Conservation (phyloP, 805 yeast species). For the Huiozyma naganishii region DNA sequence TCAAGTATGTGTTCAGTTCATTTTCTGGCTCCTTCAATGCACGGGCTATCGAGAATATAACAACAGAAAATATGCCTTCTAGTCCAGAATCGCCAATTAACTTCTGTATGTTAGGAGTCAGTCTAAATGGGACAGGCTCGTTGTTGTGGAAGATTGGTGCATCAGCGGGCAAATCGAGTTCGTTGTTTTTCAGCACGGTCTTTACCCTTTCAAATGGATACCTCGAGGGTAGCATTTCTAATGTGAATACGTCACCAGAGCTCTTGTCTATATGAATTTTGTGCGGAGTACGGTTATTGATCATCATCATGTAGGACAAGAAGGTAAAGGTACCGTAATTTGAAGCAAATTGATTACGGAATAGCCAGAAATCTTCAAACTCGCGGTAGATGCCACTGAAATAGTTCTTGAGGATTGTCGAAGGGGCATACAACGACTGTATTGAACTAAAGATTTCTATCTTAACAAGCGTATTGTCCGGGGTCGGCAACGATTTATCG, state of each 20-base stretch:
- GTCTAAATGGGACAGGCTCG: slow-evolving; percentile 90
- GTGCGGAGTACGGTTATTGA: slow-evolving; percentile 86
- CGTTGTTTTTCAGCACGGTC: slow-evolving; percentile 28
- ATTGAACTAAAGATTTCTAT: slow-evolving; percentile 87
- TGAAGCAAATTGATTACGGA: slow-evolving; percentile 88
- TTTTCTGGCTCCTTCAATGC: slow-evolving; percentile 87
- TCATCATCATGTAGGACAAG: slow-evolving; percentile 89
- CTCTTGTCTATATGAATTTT: slow-evolving; percentile 74
- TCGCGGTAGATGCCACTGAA: slow-evolving; percentile 58
- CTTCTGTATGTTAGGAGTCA: slow-evolving; percentile 91
- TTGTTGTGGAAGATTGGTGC: slow-evolving; percentile 81
- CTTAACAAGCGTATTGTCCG: slow-evolving; percentile 78
- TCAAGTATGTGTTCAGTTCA: slow-evolving; percentile 80
- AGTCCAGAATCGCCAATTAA: slow-evolving; percentile 88
- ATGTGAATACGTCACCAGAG: slow-evolving; percentile 85
- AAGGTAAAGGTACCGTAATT: slow-evolving; percentile 91
- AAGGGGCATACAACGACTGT: slow-evolving; percentile 78
- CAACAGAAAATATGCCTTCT: slow-evolving; percentile 84
- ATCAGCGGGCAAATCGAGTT: slow-evolving; percentile 30
- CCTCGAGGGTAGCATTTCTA: slow-evolving; percentile 91
- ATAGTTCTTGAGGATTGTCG: slow-evolving; percentile 69
- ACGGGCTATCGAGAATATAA: slow-evolving; percentile 74
- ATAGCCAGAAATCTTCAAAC: slow-evolving; percentile 93
- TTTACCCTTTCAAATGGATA: slow-evolving; percentile 39
- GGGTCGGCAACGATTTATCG: slow-evolving; percentile 88